Percentiles rank a stretch among this genome's conserved stretches.
Evolutionary conservation across 768 basidiomycete genomes (phyloP).

Genomic region (Amylocystis lapponica): DNA sequence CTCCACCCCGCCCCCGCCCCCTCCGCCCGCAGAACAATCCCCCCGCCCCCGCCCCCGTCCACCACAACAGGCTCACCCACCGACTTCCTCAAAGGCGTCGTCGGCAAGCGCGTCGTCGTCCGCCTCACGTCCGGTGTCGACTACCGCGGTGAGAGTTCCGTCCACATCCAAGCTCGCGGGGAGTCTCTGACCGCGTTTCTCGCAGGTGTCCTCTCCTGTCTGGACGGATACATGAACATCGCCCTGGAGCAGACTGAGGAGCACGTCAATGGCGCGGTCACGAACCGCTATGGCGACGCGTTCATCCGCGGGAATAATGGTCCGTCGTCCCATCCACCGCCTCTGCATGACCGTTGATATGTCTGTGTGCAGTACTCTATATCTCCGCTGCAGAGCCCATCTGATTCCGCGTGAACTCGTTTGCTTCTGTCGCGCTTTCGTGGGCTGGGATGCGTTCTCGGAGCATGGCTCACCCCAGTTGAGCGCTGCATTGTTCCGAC

Average conservation of each 20-base stretch:
- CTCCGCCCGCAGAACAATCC: slow-evolving; percentile 31
- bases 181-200: neutral
- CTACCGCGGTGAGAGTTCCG: slow-evolving; percentile 64
- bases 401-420: too few species aligned
- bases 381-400: slow-evolving; percentile 25
- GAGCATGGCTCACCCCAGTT: too few species aligned
- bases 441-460: too few species aligned
- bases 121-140: slow-evolving; percentile 89
- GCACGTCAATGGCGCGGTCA: slow-evolving; percentile 81
- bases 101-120: slow-evolving; percentile 94
- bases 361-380: slow-evolving; percentile 19
- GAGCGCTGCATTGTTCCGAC: too few species aligned
- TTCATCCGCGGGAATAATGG: slow-evolving; percentile 96
- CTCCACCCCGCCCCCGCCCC: slow-evolving; percentile 23
- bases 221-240: slow-evolving; percentile 99
- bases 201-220: slow-evolving; percentile 84
- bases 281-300: slow-evolving; percentile 90
- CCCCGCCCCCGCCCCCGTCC: slow-evolving; percentile 46
- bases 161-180: neutral
- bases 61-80: slow-evolving; percentile 74
- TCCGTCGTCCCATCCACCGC: neutral
- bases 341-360: neutral
- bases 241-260: slow-evolving; percentile 97
- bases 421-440: too few species aligned
- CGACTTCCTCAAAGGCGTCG: slow-evolving; percentile 91